phyloP scores from a whole-genome alignment of 2,329 filamentous ascomycete species.

The Fusarium guadeloupense region DNA sequence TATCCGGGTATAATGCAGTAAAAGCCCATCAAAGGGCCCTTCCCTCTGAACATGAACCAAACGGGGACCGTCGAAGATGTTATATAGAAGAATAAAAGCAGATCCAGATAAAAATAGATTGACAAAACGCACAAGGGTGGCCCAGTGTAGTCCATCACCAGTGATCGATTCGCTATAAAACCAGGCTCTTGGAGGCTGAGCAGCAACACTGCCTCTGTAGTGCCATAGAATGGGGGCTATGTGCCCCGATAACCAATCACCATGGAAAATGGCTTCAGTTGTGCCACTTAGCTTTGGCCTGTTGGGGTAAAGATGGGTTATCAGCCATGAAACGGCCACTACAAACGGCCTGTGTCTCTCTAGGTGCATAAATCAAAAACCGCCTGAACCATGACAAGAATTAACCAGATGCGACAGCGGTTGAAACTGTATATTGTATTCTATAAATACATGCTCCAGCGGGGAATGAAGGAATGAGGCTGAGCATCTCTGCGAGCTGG shows the following conservation, averaged over 20 bases:
- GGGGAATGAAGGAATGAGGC: too few species aligned
- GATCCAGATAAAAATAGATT: neutral
- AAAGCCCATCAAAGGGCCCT: neutral
- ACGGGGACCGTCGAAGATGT: neutral
- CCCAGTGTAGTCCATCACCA: neutral
- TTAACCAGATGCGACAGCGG: too few species aligned
- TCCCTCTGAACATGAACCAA: neutral
- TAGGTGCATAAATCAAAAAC: neutral
- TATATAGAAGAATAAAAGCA: neutral
- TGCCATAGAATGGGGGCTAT: neutral
- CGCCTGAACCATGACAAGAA: too few species aligned
- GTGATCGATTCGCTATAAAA: neutral
- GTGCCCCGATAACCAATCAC: neutral
- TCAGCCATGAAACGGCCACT: neutral
- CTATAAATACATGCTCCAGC: too few species aligned
- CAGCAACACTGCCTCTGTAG: neutral
- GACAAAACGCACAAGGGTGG: neutral
- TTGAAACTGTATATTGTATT: too few species aligned
- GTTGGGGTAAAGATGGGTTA: neutral
- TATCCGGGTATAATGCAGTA: neutral
- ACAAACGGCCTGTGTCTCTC: neutral
- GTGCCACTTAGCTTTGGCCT: neutral
- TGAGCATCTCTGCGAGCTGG: too few species aligned
- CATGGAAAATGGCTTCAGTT: neutral
- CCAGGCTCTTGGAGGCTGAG: neutral